Evolutionary conservation across 2,329 filamentous ascomycete species (phyloP).

Genomic region (Zymoseptoria ardabiliae): DNA sequence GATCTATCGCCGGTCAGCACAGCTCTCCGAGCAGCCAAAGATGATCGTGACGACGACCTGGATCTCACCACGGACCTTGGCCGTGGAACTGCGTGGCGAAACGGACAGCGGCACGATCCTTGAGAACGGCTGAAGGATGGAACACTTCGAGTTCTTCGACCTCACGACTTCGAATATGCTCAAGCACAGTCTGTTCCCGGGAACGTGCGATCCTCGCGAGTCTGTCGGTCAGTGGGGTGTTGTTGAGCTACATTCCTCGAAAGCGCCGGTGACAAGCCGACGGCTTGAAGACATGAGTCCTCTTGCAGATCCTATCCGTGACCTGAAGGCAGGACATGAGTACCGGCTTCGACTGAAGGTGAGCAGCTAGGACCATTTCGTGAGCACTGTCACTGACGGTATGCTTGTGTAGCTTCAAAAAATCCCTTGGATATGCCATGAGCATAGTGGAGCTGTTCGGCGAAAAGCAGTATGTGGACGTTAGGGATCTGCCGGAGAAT

Average conservation of each 20-base stretch:
- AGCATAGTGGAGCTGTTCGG: background rate
- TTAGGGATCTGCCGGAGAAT: background rate
- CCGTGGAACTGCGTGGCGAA: background rate
- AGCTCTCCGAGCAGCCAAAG: background rate
- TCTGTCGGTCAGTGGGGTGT: background rate
- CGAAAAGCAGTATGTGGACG: background rate
- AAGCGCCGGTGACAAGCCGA: background rate
- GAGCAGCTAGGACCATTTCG: background rate
- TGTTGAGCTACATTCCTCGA: background rate
- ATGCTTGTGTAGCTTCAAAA: background rate
- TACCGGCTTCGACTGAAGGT: background rate
- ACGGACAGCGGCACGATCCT: background rate
- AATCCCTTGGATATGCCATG: background rate
- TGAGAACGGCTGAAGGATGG: slow-evolving; percentile 1
- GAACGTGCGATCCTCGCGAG: background rate
- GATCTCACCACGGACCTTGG: background rate
- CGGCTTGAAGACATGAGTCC: background rate
- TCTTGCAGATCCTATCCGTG: background rate
- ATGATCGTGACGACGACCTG: background rate
- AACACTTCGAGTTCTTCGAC: slow-evolving; percentile 3
- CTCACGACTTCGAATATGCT: slow-evolving; percentile 1
- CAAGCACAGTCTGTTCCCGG: background rate
- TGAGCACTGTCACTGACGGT: background rate
- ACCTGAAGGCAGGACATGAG: background rate
- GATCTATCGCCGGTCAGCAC: background rate